These are phyloP conservation scores for Aegle marmelos DNA, from an alignment of 345 rosid species.

Conservation along the genomic window DNA sequence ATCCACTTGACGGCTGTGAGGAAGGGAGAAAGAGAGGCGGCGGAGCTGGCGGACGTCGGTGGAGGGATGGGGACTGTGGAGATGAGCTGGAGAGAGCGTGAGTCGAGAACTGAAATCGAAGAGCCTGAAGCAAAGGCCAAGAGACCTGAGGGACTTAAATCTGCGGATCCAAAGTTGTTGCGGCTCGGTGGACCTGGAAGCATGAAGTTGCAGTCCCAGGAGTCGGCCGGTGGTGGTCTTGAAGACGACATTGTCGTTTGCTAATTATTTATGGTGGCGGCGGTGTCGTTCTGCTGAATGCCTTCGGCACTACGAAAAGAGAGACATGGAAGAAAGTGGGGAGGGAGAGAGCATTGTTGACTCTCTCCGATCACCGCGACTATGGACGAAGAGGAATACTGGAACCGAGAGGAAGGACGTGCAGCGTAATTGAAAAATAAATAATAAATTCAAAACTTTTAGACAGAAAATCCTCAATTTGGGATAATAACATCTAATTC, in stretches of 20 bases:
- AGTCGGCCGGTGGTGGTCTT: conserved; percentile 29
- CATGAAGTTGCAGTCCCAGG: conserved; percentile 61
- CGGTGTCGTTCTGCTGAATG: background rate
- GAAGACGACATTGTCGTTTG: conserved; percentile 36
- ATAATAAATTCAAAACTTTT: too few relatives aligned
- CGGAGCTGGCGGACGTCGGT: conserved; percentile 37
- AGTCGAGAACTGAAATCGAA: conserved; percentile 70
- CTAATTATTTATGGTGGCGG: background rate
- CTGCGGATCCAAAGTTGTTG: conserved; percentile 87
- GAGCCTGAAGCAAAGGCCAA: conserved; percentile 88
- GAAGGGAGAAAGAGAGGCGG: conserved; percentile 70
- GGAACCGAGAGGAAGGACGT: background rate
- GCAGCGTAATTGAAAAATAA: background rate
- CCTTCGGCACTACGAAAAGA: background rate
- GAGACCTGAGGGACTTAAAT: conserved; percentile 72
- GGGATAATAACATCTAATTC: background rate
- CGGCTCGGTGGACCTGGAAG: conserved; percentile 95
- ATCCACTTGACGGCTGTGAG: conserved; percentile 86
- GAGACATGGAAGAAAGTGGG: background rate
- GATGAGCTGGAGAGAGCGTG: conserved; percentile 84
- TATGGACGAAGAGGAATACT: background rate
- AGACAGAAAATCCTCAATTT: background rate
- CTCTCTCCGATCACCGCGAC: background rate
- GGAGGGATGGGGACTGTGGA: conserved; percentile 77
- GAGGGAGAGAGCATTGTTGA: background rate